phyloP scores from a whole-genome alignment of 352 stramenopile species.

The Aphanomyces astaci region DNA sequence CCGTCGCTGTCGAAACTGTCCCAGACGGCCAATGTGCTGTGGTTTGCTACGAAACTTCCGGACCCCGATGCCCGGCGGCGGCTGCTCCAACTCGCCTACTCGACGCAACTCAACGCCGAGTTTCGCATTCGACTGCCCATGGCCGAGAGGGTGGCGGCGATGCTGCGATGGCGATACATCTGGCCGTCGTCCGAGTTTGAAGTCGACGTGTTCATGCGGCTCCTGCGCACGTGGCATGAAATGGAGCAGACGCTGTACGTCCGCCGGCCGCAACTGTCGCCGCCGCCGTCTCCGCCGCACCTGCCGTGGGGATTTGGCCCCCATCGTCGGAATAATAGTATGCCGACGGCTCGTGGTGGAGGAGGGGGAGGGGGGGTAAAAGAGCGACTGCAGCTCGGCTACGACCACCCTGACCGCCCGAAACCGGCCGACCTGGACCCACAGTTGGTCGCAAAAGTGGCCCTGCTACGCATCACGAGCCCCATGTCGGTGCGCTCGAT shows the following conservation, averaged over 20 bases:
- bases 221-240: neutral
- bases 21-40: neutral
- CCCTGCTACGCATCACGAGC: slow-evolving; percentile 1
- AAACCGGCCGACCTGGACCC: slow-evolving; percentile 4
- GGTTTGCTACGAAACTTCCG: neutral
- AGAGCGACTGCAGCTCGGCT: neutral
- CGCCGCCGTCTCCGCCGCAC: neutral
- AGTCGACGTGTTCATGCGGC: slow-evolving; percentile 9
- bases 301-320: neutral
- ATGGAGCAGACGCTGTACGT: neutral
- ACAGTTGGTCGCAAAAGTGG: neutral
- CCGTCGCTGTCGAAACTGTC: neutral
- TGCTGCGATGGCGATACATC: neutral
- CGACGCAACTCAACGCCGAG: slow-evolving; percentile 6
- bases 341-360: neutral
- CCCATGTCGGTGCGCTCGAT: slow-evolving; percentile 16
- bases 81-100: neutral
- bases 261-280: neutral
- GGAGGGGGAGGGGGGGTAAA: no score
- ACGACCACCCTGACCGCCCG: neutral
- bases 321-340: neutral
- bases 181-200: neutral
- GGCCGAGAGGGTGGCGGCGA: neutral
- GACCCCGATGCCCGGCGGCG: neutral
- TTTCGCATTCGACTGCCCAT: slow-evolving; percentile 2